These are phyloP conservation scores for Globisporangium ultimum DNA, from an alignment of 352 stramenopile species.

Conservation along the genomic window DNA sequence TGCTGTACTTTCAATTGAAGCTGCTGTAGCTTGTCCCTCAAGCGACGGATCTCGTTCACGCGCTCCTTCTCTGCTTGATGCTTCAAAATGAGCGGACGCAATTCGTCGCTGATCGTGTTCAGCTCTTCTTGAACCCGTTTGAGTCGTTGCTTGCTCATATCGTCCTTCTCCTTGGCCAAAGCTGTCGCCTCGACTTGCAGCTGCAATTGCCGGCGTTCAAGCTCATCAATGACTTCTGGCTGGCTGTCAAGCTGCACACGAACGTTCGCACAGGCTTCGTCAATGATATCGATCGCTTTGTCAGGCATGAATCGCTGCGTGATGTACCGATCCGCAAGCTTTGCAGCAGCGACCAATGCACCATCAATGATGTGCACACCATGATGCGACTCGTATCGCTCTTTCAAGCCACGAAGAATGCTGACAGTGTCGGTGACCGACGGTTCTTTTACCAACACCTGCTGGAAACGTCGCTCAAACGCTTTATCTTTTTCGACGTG, in stretches of 20 bases:
- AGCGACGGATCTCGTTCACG: slow-evolving; percentile 91
- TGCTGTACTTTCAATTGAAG: slow-evolving; percentile 93
- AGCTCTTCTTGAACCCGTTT: slow-evolving; percentile 91
- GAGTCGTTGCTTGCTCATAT: slow-evolving; percentile 89
- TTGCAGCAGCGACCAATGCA: slow-evolving; percentile 92
- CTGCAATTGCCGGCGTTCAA: slow-evolving; percentile 94
- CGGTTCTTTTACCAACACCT: slow-evolving; percentile 94
- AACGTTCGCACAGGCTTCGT: slow-evolving; percentile 91
- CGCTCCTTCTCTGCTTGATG: slow-evolving; percentile 91
- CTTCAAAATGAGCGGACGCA: slow-evolving; percentile 87
- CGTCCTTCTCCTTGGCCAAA: slow-evolving; percentile 92
- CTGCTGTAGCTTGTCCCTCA: slow-evolving; percentile 92
- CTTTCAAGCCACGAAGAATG: slow-evolving; percentile 95
- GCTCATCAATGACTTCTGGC: slow-evolving; percentile 95
- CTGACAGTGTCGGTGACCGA: slow-evolving; percentile 93
- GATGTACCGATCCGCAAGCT: slow-evolving; percentile 94
- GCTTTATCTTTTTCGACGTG: slow-evolving; percentile 99
- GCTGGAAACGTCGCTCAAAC: slow-evolving; percentile 97
- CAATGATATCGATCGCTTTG: slow-evolving; percentile 95
- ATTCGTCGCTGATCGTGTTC: slow-evolving; percentile 88
- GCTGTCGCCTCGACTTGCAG: slow-evolving; percentile 95
- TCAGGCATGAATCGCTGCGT: slow-evolving; percentile 91
- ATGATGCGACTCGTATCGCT: slow-evolving; percentile 97
- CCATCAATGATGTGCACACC: slow-evolving; percentile 94
- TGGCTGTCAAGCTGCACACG: slow-evolving; percentile 94